Evolutionary conservation across 2,329 filamentous ascomycete species (phyloP), one percentile per base, ranked within the genome.

Genomic region (Beauveria bassiana): DNA sequence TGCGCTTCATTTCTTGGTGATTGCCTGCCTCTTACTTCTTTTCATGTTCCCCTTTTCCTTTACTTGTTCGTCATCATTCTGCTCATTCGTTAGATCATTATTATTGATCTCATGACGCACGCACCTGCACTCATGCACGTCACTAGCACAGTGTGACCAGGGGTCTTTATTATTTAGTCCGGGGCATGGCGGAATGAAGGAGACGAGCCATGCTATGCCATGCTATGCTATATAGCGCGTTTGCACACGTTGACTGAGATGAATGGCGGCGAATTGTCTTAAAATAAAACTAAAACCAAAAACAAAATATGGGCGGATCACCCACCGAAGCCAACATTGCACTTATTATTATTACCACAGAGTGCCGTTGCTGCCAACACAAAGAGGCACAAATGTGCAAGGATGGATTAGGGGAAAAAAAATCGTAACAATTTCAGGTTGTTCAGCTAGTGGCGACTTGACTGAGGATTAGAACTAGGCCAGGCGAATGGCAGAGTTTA

Each of bases 121-220:
- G 53, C 26, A 24, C 53, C 22, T 28, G 51, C 45, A 24, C 38
- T 26, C 16, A 42, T 43, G 52, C 52, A 43, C 38, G 52, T 43
- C 52, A 54, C 52, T 28, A 38, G 38, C 52, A 54, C 34, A 42
- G 18, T 52, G 53, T 46, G 42, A 28, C 40, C 53, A 56, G 53
- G 53, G 53, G 26, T 46, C 53, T 46, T 28, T 45, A 34, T 56
- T 16, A 38, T 38, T 6, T 56, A 22, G 53, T 56, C 53, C 22
- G 53, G 53, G 42, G 53, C 53, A 56, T n/a, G 5, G 18, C 24
- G 53, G 45, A 56, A 56, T 56, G 42, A 56, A 46, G 31, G 51
- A 40, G 34, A 53, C 24, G 34, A 42, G 31, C 18, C 18, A 38
- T 16, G 34, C 34, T 38, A 38, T 38, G 31, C 18, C 18, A 38